Evolutionary conservation across 257 asterid genomes (phyloP).

Genomic region (Solanum tarapatanum): DNA sequence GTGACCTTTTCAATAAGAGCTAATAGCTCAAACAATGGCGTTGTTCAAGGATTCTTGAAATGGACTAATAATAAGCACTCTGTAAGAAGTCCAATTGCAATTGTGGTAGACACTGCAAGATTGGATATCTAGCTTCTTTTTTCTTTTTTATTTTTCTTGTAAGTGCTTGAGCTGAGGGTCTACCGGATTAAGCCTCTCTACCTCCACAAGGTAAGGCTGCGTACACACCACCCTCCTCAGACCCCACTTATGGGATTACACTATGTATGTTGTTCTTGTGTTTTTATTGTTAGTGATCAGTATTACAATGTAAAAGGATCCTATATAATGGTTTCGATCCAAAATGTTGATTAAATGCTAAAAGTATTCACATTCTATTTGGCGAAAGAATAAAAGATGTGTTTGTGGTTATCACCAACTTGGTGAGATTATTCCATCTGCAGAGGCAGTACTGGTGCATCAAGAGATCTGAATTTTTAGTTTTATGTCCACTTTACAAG

Average conservation of each 20-base stretch:
- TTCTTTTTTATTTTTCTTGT: no score
- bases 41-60: conserved; percentile 27
- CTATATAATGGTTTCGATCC: not conserved
- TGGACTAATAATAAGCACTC: conserved; percentile 20
- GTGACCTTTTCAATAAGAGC: conserved; percentile 13
- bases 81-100: conserved; percentile 26
- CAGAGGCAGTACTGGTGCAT: no score
- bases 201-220: not conserved
- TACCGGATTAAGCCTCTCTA: not conserved
- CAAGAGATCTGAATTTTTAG: no score
- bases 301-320: not conserved
- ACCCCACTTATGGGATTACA: not conserved
- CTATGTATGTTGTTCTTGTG: not conserved
- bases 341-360: not conserved
- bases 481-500: not conserved
- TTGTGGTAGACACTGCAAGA: not conserved
- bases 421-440: no score
- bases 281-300: not conserved
- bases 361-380: not conserved
- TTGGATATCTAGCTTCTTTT: not conserved
- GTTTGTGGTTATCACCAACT: no score
- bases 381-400: no score
- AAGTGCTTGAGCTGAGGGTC: not conserved
- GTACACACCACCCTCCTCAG: not conserved
- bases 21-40: not conserved